These are phyloP conservation scores for Penicillium atrosanguineum DNA, from an alignment of 495 filamentous ascomycete genomes.

Conservation along the genomic window DNA sequence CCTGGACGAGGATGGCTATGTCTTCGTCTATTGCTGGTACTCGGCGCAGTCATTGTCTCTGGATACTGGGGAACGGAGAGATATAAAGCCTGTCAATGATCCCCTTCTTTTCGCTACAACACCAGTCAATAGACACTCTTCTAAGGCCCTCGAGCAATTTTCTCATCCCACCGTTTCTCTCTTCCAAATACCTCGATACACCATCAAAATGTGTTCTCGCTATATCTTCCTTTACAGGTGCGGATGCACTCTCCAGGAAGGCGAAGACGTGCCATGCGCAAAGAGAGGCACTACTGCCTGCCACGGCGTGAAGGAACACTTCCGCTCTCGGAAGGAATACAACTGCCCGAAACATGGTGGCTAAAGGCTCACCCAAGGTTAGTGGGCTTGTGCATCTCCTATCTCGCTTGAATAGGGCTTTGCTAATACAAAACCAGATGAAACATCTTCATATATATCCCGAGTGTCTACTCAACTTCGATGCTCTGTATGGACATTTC, in stretches of 20 bases:
- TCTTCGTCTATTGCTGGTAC: constrained; percentile 6
- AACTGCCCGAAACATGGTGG: constrained; percentile 40
- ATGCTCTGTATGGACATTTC: neutral
- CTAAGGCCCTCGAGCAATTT: neutral
- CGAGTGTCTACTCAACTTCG: neutral
- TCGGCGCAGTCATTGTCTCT: constrained; percentile 16
- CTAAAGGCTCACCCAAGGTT: constrained; percentile 13
- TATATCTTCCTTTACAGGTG: constrained; percentile 46
- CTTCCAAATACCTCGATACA: neutral
- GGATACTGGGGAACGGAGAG: neutral
- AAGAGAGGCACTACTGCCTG: constrained; percentile 33
- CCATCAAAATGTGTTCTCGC: constrained; percentile 37
- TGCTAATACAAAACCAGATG: neutral
- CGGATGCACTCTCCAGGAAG: constrained; percentile 37
- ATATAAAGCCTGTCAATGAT: constrained; percentile 21
- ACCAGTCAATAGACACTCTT: constrained; percentile 1
- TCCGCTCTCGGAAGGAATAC: constrained; percentile 34
- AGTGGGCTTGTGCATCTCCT: neutral
- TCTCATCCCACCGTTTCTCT: neutral
- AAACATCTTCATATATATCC: neutral
- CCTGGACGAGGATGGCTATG: neutral
- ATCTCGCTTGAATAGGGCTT: neutral
- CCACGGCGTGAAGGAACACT: constrained; percentile 35
- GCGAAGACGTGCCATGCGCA: constrained; percentile 37
- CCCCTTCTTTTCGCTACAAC: constrained; percentile 10